Percentiles rank a stretch among this genome's conserved stretches.
These are phyloP conservation scores for Platanthera zijinensis DNA, from an alignment of 106 monocot species.

Conservation along the genomic window DNA sequence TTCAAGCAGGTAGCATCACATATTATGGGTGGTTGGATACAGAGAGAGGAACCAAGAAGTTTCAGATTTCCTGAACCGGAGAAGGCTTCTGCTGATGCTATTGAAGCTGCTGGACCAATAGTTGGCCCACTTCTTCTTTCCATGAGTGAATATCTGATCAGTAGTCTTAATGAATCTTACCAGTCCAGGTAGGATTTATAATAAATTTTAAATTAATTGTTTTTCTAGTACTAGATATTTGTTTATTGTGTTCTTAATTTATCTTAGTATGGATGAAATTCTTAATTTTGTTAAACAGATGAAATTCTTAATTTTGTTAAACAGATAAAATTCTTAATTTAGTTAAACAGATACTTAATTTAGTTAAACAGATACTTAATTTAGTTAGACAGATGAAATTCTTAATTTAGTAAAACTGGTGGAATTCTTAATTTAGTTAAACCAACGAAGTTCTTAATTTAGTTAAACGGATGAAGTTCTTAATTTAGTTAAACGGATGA, in stretches of 20 bases:
- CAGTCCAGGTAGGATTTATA: conserved; percentile 61
- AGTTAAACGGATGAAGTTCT: no score
- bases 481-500: no score
- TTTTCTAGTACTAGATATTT: neutral
- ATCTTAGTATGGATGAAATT: neutral
- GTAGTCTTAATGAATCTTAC: conserved; percentile 85
- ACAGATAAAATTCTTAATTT: no score
- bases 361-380: no score
- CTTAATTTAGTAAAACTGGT: no score
- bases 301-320: no score
- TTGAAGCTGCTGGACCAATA: conserved; percentile 59
- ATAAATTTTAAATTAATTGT: neutral
- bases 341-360: no score
- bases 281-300: no score
- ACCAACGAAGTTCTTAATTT: no score
- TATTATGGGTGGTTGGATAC: conserved; percentile 84
- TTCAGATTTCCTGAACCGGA: conserved; percentile 71
- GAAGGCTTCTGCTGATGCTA: conserved; percentile 57
- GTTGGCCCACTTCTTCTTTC: conserved; percentile 65
- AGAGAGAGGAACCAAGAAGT: conserved; percentile 47
- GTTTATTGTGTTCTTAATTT: neutral
- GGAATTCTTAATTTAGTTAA: no score
- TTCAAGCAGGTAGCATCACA: conserved; percentile 54
- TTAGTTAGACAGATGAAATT: no score
- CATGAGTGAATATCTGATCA: conserved; percentile 90